phyloP scores from a whole-genome alignment of 306 rosid genomes.

The Luffa aegyptiaca region DNA sequence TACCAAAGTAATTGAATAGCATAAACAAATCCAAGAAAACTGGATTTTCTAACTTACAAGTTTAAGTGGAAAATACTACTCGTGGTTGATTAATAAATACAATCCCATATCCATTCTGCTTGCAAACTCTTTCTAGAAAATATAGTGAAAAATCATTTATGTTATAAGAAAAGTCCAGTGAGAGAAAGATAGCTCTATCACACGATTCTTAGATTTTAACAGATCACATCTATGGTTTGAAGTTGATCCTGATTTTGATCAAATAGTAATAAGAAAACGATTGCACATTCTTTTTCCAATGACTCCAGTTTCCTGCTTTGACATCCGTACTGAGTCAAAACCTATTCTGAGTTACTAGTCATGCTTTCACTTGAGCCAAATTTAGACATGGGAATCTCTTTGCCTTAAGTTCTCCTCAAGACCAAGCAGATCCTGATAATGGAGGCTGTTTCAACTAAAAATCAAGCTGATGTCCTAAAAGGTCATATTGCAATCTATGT shows the following conservation, averaged over 20 bases:
- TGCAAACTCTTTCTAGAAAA: neutral
- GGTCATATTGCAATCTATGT: slow-evolving; percentile 38
- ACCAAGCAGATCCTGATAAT: neutral
- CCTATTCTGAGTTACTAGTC: neutral
- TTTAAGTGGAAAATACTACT: neutral
- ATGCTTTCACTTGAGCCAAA: neutral
- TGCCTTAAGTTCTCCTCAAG: neutral
- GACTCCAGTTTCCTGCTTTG: neutral
- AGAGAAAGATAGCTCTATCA: neutral
- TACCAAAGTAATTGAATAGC: neutral
- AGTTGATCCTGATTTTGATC: neutral
- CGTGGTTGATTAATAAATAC: neutral
- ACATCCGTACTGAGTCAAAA: neutral
- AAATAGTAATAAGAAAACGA: neutral
- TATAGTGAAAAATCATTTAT: neutral
- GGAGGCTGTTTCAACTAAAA: neutral
- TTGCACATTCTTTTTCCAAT: neutral
- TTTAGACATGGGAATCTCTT: neutral
- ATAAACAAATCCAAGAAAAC: neutral
- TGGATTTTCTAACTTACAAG: neutral
- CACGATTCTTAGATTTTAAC: neutral
- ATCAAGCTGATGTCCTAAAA: slow-evolving; percentile 20
- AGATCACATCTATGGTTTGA: neutral
- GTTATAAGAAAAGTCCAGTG: neutral
- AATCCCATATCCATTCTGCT: neutral